Percentiles rank a stretch among this genome's conserved stretches.
Conservation (phyloP, 768 basidiomycete genomes). For the Podaxis mareebaensis region DNA sequence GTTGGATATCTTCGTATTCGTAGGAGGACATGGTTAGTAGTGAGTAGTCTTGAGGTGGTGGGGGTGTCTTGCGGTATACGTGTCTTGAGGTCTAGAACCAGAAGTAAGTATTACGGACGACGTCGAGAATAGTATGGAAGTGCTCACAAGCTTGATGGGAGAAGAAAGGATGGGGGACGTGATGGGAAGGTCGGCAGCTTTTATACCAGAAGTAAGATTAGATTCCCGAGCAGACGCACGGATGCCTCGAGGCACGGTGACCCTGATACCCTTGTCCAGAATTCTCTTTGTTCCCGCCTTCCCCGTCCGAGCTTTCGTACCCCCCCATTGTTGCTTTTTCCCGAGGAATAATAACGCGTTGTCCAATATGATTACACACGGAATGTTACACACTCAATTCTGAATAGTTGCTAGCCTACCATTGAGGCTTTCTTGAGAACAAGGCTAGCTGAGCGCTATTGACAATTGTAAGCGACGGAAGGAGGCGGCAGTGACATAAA, state of each 20-base stretch:
- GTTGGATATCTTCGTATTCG: constrained; percentile 37
- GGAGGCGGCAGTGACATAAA: constrained; percentile 7
- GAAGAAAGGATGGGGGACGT: constrained; percentile 19
- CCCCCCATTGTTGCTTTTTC: constrained; percentile 8
- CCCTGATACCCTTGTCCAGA: constrained; percentile 17
- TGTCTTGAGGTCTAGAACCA: constrained; percentile 8
- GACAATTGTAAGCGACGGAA: neutral
- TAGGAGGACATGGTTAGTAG: constrained; percentile 21
- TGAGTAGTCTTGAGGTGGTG: constrained; percentile 10
- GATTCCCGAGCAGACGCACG: constrained; percentile 25
- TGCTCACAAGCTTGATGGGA: constrained; percentile 19
- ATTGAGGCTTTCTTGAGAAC: neutral
- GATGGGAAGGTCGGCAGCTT: constrained; percentile 21
- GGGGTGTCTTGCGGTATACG: neutral
- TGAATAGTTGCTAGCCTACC: neutral
- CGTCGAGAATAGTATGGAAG: constrained; percentile 5
- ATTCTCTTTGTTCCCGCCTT: constrained; percentile 12
- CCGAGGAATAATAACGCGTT: constrained; percentile 1
- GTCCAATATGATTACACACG: neutral
- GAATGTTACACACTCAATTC: neutral
- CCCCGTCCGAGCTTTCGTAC: neutral
- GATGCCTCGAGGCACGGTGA: constrained; percentile 49
- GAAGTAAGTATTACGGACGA: constrained; percentile 2
- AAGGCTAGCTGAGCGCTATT: neutral
- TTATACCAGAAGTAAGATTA: constrained; percentile 25